Evolutionary conservation across 345 rosid genomes (phyloP).

Genomic region (Nephelium lappaceum): DNA sequence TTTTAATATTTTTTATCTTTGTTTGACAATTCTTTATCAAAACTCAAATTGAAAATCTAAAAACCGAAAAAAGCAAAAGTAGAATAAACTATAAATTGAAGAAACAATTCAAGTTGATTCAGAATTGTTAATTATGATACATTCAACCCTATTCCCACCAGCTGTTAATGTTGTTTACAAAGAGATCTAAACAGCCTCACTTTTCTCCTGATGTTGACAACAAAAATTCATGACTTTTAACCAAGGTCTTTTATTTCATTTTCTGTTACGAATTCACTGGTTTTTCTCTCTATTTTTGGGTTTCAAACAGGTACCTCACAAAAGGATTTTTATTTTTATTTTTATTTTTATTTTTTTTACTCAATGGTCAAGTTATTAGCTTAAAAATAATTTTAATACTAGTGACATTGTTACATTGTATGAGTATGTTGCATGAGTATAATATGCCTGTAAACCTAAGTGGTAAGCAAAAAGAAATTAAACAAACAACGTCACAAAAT

Average conservation of each 20-base stretch:
- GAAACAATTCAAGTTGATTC: too few relatives aligned
- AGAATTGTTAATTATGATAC: background rate
- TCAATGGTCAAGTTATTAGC: too few relatives aligned
- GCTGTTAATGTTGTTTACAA: background rate
- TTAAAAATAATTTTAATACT: too few relatives aligned
- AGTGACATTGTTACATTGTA: too few relatives aligned
- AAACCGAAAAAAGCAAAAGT: background rate
- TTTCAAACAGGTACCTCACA: background rate
- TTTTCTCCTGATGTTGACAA: background rate
- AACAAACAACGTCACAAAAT: too few relatives aligned
- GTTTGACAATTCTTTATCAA: background rate
- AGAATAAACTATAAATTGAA: too few relatives aligned
- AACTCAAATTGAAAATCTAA: background rate
- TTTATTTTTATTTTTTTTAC: too few relatives aligned
- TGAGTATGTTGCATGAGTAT: too few relatives aligned
- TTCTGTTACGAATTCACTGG: constrained; percentile 7
- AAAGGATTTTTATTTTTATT: too few relatives aligned
- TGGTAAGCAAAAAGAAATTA: too few relatives aligned
- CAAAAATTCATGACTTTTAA: background rate
- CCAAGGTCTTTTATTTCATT: background rate
- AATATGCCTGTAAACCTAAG: too few relatives aligned
- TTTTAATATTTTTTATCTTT: background rate
- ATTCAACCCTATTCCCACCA: background rate
- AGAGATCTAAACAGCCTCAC: constrained; percentile 1
- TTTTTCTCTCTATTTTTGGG: constrained; percentile 5